A percentile compares a stretch with the other conserved stretches of the same genome.
phyloP scores from a whole-genome alignment of 495 filamentous ascomycete species.

The Cladorrhinum samala region DNA sequence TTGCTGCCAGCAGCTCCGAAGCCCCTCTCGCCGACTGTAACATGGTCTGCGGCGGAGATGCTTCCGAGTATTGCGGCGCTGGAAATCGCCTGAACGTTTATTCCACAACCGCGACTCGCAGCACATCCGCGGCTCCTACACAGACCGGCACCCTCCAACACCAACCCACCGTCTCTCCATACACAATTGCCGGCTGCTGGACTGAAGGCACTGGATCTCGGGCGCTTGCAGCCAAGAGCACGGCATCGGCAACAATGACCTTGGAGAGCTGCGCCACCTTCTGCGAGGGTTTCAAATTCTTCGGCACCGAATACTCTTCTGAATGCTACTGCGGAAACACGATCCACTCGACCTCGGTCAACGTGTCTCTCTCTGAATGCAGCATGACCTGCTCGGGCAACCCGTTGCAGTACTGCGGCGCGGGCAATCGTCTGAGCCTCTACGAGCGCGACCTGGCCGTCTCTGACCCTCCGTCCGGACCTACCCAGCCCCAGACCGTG shows the following conservation, averaged over 20 bases:
- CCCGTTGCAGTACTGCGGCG: slow-evolving; percentile 36
- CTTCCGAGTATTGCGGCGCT: slow-evolving; percentile 37
- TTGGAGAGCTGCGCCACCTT: slow-evolving; percentile 39
- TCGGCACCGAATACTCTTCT: slow-evolving; percentile 40
- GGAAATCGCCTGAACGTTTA: slow-evolving; percentile 40
- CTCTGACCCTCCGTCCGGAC: slow-evolving; percentile 6
- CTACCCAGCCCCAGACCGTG: slow-evolving; percentile 21
- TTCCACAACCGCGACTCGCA: not conserved
- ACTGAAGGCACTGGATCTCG: slow-evolving; percentile 36
- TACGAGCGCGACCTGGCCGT: slow-evolving; percentile 22
- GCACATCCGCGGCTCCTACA: slow-evolving; percentile 10
- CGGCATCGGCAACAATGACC: slow-evolving; percentile 37
- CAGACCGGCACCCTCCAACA: slow-evolving; percentile 27
- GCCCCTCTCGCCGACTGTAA: slow-evolving; percentile 40
- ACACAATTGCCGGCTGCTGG: slow-evolving; percentile 39
- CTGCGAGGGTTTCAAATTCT: slow-evolving; percentile 41
- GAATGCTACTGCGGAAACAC: slow-evolving; percentile 45
- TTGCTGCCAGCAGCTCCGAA: slow-evolving; percentile 33
- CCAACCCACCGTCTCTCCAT: slow-evolving; percentile 31
- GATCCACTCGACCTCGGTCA: slow-evolving; percentile 25
- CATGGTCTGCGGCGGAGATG: slow-evolving; percentile 41
- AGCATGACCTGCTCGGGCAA: slow-evolving; percentile 38
- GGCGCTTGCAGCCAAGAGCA: slow-evolving; percentile 28
- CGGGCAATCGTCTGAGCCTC: slow-evolving; percentile 32
- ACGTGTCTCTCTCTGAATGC: slow-evolving; percentile 30